These are phyloP conservation scores for Leccinum fibrillosum DNA, from an alignment of 768 basidiomycete genomes.

Conservation along the genomic window DNA sequence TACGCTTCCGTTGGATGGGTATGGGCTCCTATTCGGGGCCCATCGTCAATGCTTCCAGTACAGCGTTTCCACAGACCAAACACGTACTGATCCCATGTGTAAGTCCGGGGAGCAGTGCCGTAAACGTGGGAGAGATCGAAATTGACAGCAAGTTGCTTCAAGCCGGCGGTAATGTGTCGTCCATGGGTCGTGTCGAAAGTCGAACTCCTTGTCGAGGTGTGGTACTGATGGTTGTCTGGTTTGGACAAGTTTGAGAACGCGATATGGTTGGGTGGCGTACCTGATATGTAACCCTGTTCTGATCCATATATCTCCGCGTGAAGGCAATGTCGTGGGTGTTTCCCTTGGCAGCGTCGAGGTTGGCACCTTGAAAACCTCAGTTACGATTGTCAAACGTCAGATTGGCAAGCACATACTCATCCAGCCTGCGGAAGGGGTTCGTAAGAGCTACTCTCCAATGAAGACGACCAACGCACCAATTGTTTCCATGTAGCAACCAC, in stretches of 20 bases:
- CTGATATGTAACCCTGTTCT: constrained; percentile 75
- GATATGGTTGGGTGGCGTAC: constrained; percentile 30
- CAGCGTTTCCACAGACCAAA: not conserved
- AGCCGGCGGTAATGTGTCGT: constrained; percentile 47
- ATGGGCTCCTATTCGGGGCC: constrained; percentile 45
- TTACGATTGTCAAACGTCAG: not conserved
- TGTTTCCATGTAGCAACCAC: constrained; percentile 92
- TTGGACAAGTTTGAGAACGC: not conserved
- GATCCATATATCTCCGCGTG: constrained; percentile 71
- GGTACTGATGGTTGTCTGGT: constrained; percentile 46
- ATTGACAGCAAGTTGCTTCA: constrained; percentile 47
- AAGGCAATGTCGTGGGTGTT: constrained; percentile 54
- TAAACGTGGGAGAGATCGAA: constrained; percentile 65
- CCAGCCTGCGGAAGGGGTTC: constrained; percentile 40
- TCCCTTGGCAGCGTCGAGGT: constrained; percentile 40
- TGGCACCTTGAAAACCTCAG: constrained; percentile 36
- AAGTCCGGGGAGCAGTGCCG: constrained; percentile 76
- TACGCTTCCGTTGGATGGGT: constrained; percentile 56
- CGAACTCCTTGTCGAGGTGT: constrained; percentile 42
- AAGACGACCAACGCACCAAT: constrained; percentile 48
- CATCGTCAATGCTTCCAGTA: not conserved
- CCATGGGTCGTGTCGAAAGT: constrained; percentile 65
- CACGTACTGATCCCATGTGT: constrained; percentile 57
- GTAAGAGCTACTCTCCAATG: too few species aligned
- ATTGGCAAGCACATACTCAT: constrained; percentile 45